Evolutionary conservation across 1,284 basidiomycete genomes (phyloP).

Genomic region (Coniferiporia weirii): DNA sequence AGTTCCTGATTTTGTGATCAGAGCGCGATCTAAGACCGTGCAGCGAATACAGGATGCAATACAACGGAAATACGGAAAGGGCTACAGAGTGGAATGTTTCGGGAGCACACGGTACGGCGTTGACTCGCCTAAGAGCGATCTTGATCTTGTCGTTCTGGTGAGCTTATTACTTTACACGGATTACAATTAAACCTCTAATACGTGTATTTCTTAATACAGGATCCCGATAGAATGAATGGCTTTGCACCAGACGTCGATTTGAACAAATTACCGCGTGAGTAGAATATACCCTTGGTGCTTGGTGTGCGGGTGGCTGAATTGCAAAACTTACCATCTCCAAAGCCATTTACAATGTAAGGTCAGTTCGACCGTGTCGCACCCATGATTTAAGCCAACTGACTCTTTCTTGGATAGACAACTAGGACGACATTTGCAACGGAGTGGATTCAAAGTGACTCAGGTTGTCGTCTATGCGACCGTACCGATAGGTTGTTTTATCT

Average conservation of each 20-base stretch:
- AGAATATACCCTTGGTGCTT: neutral
- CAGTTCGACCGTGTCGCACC: slow-evolving; percentile 23
- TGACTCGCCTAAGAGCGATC: slow-evolving; percentile 34
- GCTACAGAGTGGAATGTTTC: slow-evolving; percentile 38
- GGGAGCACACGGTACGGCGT: slow-evolving; percentile 48
- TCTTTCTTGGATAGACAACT: slow-evolving; percentile 20
- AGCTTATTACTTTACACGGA: slow-evolving; percentile 20
- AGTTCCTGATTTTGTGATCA: neutral
- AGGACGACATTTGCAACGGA: slow-evolving; percentile 26
- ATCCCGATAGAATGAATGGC: slow-evolving; percentile 33
- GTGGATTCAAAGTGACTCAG: slow-evolving; percentile 34
- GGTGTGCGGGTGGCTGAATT: neutral
- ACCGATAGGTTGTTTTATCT: slow-evolving; percentile 42
- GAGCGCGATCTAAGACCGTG: slow-evolving; percentile 18
- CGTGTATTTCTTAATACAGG: slow-evolving; percentile 27
- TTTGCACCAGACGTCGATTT: slow-evolving; percentile 27
- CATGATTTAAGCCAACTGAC: neutral
- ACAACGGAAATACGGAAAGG: slow-evolving; percentile 28
- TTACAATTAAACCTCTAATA: neutral
- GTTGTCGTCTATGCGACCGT: slow-evolving; percentile 37
- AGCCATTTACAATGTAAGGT: slow-evolving; percentile 34
- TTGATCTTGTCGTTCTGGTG: slow-evolving; percentile 49
- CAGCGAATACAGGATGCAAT: slow-evolving; percentile 25
- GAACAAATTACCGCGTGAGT: slow-evolving; percentile 29
- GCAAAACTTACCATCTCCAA: neutral